phyloP scores from a whole-genome alignment of 2,329 filamentous ascomycete species.

The Clathrospora elynae region DNA sequence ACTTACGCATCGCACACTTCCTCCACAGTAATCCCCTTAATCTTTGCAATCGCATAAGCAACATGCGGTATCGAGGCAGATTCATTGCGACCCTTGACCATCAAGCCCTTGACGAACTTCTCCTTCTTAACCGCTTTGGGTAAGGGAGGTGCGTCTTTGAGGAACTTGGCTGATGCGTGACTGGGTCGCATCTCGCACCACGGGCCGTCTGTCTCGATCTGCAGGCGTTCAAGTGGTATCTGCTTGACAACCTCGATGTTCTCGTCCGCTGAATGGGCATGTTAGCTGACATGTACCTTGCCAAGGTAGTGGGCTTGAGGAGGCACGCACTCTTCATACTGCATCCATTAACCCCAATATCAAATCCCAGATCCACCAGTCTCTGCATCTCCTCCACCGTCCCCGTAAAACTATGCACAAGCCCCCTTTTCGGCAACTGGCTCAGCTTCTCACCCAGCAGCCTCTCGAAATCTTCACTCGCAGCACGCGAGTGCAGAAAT shows the following conservation, averaged over 20 bases:
- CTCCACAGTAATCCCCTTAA: conserved; percentile 79
- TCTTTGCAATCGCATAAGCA: conserved; percentile 82
- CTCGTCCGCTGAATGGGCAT: conserved; percentile 51
- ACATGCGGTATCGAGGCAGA: conserved; percentile 85
- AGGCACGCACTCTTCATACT: conserved; percentile 74
- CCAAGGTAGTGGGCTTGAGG: neutral
- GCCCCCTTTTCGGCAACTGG: conserved; percentile 72
- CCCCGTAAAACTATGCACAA: conserved; percentile 96
- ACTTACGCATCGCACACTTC: conserved; percentile 80
- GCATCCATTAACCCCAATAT: conserved; percentile 96
- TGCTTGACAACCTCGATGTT: conserved; percentile 84
- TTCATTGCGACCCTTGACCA: conserved; percentile 96
- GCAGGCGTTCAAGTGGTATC: conserved; percentile 77
- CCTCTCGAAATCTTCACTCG: conserved; percentile 74
- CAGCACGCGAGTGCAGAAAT: conserved; percentile 90
- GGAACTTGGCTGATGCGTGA: conserved; percentile 80
- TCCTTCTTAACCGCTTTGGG: conserved; percentile 94
- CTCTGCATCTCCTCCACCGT: conserved; percentile 82
- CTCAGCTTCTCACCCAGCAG: conserved; percentile 69
- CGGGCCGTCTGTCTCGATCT: conserved; percentile 96
- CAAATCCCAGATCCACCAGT: conserved; percentile 77
- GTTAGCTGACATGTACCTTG: conserved; percentile 5
- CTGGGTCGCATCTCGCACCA: conserved; percentile 93
- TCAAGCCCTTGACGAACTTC: conserved; percentile 82
- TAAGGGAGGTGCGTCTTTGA: conserved; percentile 70